Conservation (phyloP, 2,329 filamentous ascomycete species). For the Gyromitra esculenta region DNA sequence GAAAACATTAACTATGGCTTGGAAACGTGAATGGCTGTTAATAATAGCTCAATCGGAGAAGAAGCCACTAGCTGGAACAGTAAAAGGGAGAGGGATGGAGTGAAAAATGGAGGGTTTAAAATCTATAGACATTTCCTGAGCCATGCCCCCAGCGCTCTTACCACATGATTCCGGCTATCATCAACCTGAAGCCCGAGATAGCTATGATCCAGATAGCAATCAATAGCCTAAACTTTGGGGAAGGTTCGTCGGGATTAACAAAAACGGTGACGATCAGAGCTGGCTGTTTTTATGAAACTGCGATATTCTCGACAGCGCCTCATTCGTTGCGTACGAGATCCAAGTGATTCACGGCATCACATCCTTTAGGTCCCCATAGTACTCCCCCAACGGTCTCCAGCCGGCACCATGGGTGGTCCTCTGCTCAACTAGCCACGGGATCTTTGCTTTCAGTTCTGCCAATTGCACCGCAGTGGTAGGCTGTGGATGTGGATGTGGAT, state of each 20-base stretch:
- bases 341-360: not conserved
- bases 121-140: not conserved
- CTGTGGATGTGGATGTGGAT: not conserved
- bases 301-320: not conserved
- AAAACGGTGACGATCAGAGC: not conserved
- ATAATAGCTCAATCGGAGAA: not conserved
- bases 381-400: constrained; percentile 45
- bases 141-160: not conserved
- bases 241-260: not conserved
- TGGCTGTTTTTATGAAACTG: not conserved
- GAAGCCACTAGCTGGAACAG: not conserved
- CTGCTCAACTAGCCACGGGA: constrained; percentile 39
- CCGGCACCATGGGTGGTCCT: constrained; percentile 30
- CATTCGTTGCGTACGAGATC: not conserved
- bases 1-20: not conserved
- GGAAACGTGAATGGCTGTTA: not conserved
- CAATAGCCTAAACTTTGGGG: not conserved
- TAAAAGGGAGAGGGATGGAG: not conserved
- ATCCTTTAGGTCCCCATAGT: constrained; percentile 17
- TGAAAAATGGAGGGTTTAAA: not conserved
- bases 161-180: not conserved
- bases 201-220: not conserved
- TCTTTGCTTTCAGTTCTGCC: constrained; percentile 31
- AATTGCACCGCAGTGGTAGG: constrained; percentile 9
- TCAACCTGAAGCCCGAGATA: not conserved